Evolutionary conservation across 495 filamentous ascomycete genomes (phyloP).

Genomic region (Ascobolus immersus): DNA sequence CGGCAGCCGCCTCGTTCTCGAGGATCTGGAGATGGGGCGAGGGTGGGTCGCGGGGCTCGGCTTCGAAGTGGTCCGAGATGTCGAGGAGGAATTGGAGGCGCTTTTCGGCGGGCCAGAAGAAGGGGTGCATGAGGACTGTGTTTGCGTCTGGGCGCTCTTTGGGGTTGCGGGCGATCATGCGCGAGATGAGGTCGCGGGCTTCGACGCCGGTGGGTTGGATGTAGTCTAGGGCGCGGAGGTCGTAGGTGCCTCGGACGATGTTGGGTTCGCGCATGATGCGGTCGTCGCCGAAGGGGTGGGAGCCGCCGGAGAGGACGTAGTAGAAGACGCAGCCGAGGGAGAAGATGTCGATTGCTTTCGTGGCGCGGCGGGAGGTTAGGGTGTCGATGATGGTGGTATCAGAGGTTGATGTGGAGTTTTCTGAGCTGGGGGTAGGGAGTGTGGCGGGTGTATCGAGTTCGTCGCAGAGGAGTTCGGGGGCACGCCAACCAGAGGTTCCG

Average conservation of each 20-base stretch:
- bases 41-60: constrained; percentile 63
- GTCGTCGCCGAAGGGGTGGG: constrained; percentile 84
- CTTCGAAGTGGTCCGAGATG: constrained; percentile 83
- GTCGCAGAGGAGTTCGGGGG: constrained; percentile 71
- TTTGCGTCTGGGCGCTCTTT: constrained; percentile 40
- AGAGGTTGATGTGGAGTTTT: constrained; percentile 24
- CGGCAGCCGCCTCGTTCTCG: constrained; percentile 28
- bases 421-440: constrained; percentile 7
- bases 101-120: constrained; percentile 81
- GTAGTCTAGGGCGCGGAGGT: constrained; percentile 40
- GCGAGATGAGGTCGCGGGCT: constrained; percentile 57
- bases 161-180: constrained; percentile 56
- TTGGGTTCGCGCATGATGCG: constrained; percentile 89
- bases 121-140: constrained; percentile 69
- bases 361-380: constrained; percentile 53
- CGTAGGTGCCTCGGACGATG: constrained; percentile 64
- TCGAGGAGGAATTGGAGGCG: constrained; percentile 76
- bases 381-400: constrained; percentile 36
- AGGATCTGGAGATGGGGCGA: constrained; percentile 37
- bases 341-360: constrained; percentile 88
- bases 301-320: constrained; percentile 73
- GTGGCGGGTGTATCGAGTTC: constrained; percentile 26
- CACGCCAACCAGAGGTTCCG: constrained; percentile 86
- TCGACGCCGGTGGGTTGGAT: constrained; percentile 65
- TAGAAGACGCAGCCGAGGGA: constrained; percentile 88